Evolutionary conservation across 495 filamentous ascomycete genomes (phyloP), one percentile per base, ranked within the genome.

Genomic region (Clavariopsis aquatica): DNA sequence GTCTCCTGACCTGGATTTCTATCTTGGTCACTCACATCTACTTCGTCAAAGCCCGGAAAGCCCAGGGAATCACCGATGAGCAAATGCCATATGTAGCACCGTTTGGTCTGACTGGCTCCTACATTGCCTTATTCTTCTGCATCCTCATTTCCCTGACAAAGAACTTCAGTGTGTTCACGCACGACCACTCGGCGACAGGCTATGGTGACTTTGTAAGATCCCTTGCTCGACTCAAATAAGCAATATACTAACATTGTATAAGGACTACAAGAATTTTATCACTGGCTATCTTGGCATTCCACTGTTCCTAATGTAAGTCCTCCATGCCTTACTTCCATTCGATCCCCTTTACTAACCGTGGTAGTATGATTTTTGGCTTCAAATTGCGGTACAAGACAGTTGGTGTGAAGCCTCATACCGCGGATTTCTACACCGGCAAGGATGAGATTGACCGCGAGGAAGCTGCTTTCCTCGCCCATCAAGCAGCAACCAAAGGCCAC

Each of bases 231-330:
- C 4, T 19, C 19, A 5, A n/a, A 6, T 47, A 47, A 43, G 36
- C 45, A 52, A 7, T 6, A 27, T 8, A 15, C 20, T 20, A 52
- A 23, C 26, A 15, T 5, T 34, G 12, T 34, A 6, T 12, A 6
- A 34, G 31, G 56, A 64, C 34, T 85, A 87, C 72, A 85, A 86
- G 75, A 88, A 83, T 68, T 94, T 94, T 75, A 83, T 95, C 74
- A 93, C 89, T 0, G 85, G 85, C 4, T 93, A 94, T 69, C 83
- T 92, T 4, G 91, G 90, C 31, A 93, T 95, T 69, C 88, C 88
- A 4, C 76, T 93, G 15, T 95, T 91, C 69, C 68, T 95, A 1
- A 80, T 84, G 61, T 64, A 64, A 64, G 61, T 13, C 24, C 2
- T 26, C 23, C 12, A 53, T 53, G 1, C 17, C 7, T 29, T 53